phyloP scores from a whole-genome alignment of 108 stramenopile species.

The Thalassiosira profunda region DNA sequence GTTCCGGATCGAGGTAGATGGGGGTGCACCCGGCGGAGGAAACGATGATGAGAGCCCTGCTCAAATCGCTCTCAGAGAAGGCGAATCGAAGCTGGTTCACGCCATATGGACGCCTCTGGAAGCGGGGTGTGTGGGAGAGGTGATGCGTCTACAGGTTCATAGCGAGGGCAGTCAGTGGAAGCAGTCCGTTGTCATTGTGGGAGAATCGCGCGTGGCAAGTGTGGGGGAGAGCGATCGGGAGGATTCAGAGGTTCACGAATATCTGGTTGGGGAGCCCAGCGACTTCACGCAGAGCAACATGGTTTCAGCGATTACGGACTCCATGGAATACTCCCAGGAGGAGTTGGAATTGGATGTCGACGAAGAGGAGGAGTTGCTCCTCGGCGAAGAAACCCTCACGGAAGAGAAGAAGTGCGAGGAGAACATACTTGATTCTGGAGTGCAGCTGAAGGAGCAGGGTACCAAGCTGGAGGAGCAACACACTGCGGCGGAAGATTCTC shows the following conservation, averaged over 20 bases:
- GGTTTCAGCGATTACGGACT: no score
- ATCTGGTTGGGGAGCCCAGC: no score
- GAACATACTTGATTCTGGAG: not conserved
- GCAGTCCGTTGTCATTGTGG: not conserved
- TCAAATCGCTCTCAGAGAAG: not conserved
- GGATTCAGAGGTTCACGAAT: no score
- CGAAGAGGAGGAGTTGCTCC: not conserved
- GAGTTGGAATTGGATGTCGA: not conserved
- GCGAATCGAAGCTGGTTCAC: not conserved
- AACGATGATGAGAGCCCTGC: not conserved
- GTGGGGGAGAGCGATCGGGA: no score
- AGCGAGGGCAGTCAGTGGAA: not conserved
- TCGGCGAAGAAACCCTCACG: no score
- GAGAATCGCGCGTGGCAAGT: not conserved
- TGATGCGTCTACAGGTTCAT: not conserved
- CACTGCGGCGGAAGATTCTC: not conserved
- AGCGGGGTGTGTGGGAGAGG: slow-evolving; percentile 9
- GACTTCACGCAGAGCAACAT: no score
- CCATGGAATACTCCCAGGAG: no score
- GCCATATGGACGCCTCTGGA: not conserved
- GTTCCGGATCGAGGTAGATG: not conserved
- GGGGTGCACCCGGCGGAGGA: not conserved
- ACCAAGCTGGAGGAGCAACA: not conserved
- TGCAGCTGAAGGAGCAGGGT: not conserved
- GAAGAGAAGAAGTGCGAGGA: not conserved